Evolutionary conservation across 805 yeast genomes (phyloP).

Genomic region (Saturnispora gosingensis): DNA sequence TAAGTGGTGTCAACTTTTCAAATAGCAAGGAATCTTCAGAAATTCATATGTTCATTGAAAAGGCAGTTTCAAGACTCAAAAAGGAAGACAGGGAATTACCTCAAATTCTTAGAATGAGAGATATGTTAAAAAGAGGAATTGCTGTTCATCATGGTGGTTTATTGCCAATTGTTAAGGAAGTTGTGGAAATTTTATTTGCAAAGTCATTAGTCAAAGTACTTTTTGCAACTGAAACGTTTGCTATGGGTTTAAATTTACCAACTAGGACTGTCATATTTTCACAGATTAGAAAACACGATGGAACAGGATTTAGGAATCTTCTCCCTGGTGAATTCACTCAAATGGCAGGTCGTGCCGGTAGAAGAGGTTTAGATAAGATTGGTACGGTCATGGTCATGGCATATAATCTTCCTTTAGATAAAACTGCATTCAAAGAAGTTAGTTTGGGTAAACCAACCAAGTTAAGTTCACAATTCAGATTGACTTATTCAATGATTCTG

Average conservation of each 20-base stretch:
- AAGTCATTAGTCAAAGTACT: conserved; percentile 78
- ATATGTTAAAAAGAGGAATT: conserved; percentile 79
- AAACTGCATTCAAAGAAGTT: conserved; percentile 61
- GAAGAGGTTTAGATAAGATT: conserved; percentile 87
- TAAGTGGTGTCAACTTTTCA: conserved; percentile 69
- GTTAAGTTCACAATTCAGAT: conserved; percentile 81
- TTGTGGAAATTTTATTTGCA: conserved; percentile 89
- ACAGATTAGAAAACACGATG: conserved; percentile 83
- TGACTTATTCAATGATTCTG: conserved; percentile 92
- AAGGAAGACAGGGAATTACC: conserved; percentile 91
- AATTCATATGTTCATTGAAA: conserved; percentile 86
- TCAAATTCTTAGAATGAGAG: conserved; percentile 76
- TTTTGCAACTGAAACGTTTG: conserved; percentile 97
- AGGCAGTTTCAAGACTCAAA: conserved; percentile 77
- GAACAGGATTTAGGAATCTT: conserved; percentile 67
- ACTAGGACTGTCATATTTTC: conserved; percentile 93
- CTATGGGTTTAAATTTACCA: conserved; percentile 96
- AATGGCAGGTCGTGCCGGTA: conserved; percentile 98
- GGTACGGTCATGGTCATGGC: conserved; percentile 95
- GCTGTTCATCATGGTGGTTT: conserved; percentile 98
- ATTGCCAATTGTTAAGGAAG: conserved; percentile 82
- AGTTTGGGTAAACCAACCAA: conserved; percentile 86
- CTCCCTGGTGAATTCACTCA: conserved; percentile 97
- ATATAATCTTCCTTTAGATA: conserved; percentile 53
- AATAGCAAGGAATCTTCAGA: conserved; percentile 81